Evolutionary conservation across 495 filamentous ascomycete species (phyloP), one percentile per base, ranked within the genome.

Genomic region (Tuber brumale): DNA sequence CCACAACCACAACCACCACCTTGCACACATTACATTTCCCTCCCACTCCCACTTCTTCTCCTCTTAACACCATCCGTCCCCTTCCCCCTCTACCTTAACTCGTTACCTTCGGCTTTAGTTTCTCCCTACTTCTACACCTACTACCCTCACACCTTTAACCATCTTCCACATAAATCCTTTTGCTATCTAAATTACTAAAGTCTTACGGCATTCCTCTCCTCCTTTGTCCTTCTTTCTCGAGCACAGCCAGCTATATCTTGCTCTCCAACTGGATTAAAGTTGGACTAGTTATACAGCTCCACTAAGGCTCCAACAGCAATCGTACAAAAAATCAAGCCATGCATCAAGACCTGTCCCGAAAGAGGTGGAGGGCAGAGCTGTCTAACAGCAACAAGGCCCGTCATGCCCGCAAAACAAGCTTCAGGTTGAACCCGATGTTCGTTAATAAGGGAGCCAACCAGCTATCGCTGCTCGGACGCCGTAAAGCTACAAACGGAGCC

Each of bases 311-410:
- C 57, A 66, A 66, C 57, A 31, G 6, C 57, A 66, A 66, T 61
- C 78, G 70, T 12, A 61, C 71, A 72, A 79, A 73, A 43, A 73
- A 73, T 43, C 72, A 73, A 73, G 75, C 70, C 43, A 80, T 80
- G 78, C 76, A 71, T 74, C 73, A 80, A 79, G 78, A 80, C 44
- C 77, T 76, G 73, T 73, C 78, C 69, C 78, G 77, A 57, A 80
- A 79, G 73, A 80, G 70, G 75, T 80, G 78, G 78, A 80, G 71
- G 74, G 75, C 76, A 48, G 78, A 80, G 76, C 78, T 80, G 46
- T 75, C 76, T 3, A 79, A 72, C 76, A 75, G 76, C 39, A 66
- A 35, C 57, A 80, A 80, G 42, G 74, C 76, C 70, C 77, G 77
- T 27, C 77, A 69, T 71, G 77, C 75, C 75, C 77, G 73, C 70